Conservation (phyloP, 208 protist genomes). For the Angomonas deanei region DNA sequence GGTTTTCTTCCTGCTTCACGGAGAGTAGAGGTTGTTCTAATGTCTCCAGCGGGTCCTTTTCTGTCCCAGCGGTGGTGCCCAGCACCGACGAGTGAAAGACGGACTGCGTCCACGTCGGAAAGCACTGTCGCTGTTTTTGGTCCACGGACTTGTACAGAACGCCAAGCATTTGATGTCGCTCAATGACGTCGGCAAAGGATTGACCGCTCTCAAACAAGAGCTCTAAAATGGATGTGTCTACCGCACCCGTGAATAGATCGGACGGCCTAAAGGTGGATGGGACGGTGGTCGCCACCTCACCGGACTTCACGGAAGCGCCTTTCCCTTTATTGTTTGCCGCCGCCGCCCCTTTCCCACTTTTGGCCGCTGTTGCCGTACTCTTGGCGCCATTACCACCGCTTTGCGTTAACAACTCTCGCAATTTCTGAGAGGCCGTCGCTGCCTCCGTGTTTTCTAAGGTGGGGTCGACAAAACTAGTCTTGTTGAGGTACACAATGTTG, state of each 20-base stretch:
- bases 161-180: neutral
- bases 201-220: neutral
- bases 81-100: neutral
- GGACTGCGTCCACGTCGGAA: neutral
- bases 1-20: neutral
- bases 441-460: neutral
- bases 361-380: neutral
- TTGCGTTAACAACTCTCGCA: no score
- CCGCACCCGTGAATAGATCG: no score
- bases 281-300: no score
- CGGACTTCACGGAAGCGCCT: no score
- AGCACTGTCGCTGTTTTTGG: neutral
- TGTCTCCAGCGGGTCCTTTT: neutral
- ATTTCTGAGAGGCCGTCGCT: neutral
- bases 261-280: no score
- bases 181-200: neutral
- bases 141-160: neutral
- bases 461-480: neutral
- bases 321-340: neutral
- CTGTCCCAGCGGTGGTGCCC: neutral
- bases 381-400: neutral
- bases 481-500: conserved; percentile 4
- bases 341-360: neutral
- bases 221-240: neutral
- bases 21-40: neutral